Percentiles rank a stretch among this genome's conserved stretches.
phyloP scores from a whole-genome alignment of 768 basidiomycete species.

The Russula olivacea region DNA sequence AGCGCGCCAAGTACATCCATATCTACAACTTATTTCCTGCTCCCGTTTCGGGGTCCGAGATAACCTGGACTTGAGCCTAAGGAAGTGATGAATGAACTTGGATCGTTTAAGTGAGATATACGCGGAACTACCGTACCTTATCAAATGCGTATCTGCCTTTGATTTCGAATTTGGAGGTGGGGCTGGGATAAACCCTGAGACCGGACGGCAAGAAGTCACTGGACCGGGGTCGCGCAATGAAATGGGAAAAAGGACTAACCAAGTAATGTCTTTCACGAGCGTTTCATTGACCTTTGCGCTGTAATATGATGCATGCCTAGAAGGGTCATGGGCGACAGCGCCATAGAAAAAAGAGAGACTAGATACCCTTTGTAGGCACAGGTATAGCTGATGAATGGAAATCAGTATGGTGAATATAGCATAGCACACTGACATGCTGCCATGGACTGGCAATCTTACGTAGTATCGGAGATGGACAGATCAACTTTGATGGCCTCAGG shows the following conservation, averaged over 20 bases:
- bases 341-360: neutral
- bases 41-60: neutral
- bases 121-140: constrained; percentile 43
- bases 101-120: neutral
- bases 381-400: constrained; percentile 5
- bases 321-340: neutral
- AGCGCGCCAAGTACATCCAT: neutral
- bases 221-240: neutral
- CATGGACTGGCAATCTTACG: constrained; percentile 32
- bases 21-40: neutral
- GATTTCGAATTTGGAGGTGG: constrained; percentile 55
- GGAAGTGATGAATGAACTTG: neutral
- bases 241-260: constrained; percentile 38
- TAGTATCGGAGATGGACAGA: constrained; percentile 44
- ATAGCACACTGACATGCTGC: constrained; percentile 3
- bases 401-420: neutral
- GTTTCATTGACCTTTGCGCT: constrained; percentile 46
- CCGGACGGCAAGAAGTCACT: neutral
- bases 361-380: constrained; percentile 17
- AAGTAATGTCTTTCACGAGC: constrained; percentile 54
- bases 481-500: constrained; percentile 44
- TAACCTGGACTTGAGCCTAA: constrained; percentile 6
- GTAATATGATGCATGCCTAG: constrained; percentile 62
- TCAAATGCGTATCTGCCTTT: constrained; percentile 71
- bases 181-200: constrained; percentile 58